Conservation (phyloP, 1,284 basidiomycete genomes). For the Apiotrichum mycotoxinovorans region DNA sequence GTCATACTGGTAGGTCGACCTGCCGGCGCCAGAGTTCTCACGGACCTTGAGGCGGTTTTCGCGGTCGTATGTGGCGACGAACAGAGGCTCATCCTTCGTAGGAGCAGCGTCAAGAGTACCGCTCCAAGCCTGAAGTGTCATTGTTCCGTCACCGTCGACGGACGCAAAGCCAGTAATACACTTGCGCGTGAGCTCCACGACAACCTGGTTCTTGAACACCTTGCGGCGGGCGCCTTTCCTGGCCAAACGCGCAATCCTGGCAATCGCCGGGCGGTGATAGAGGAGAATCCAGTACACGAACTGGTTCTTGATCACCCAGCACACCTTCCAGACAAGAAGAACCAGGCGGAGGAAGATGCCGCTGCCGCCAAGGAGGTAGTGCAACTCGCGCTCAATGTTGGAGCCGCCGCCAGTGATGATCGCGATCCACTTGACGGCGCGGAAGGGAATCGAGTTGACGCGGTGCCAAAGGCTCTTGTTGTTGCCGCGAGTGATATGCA, state of each 20-base stretch:
- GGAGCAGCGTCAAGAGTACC: constrained; percentile 1
- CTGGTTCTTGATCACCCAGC: constrained; percentile 5
- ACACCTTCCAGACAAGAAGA: constrained; percentile 5
- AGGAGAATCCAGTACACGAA: constrained; percentile 11
- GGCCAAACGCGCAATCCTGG: constrained; percentile 2
- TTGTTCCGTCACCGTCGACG: background rate
- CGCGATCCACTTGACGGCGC: constrained; percentile 13
- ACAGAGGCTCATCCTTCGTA: background rate
- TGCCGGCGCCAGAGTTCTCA: background rate
- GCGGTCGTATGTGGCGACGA: constrained; percentile 5
- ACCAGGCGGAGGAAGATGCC: background rate
- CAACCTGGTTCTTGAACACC: constrained; percentile 4
- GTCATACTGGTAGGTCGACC: constrained; percentile 6
- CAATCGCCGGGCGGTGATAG: constrained; percentile 8
- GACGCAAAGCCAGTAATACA: constrained; percentile 8
- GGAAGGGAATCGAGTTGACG: background rate
- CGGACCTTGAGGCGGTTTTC: constrained; percentile 5
- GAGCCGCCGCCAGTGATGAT: constrained; percentile 7
- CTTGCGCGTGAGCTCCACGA: constrained; percentile 8
- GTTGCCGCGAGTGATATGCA: background rate
- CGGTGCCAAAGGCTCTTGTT: background rate
- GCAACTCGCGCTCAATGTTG: constrained; percentile 12
- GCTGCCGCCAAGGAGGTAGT: constrained; percentile 5
- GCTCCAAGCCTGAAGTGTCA: background rate
- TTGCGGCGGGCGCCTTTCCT: constrained; percentile 11